A percentile compares a stretch with the other conserved stretches of the same genome.
Conservation (phyloP, 495 filamentous ascomycete genomes). For the Tuber microsphaerosporum region DNA sequence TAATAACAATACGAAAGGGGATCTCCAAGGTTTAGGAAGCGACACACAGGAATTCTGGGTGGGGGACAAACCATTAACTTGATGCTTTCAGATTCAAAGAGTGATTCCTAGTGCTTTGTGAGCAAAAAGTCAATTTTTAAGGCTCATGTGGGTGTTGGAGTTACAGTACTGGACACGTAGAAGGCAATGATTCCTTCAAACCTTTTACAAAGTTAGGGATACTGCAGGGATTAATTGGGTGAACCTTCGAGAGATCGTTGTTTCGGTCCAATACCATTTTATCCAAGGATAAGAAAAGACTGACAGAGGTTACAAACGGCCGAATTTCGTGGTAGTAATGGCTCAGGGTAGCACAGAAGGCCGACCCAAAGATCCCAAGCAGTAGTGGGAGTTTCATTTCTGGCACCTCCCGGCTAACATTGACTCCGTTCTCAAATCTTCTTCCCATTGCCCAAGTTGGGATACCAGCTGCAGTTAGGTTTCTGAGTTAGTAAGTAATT, state of each 20-base stretch:
- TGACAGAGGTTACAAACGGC: slow-evolving; percentile 64
- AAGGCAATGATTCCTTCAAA: slow-evolving; percentile 65
- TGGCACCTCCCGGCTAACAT: slow-evolving; percentile 60
- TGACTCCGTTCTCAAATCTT: slow-evolving; percentile 64
- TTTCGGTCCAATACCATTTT: slow-evolving; percentile 74
- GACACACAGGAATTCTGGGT: background rate
- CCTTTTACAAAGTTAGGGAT: slow-evolving; percentile 82
- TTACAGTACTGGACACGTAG: slow-evolving; percentile 53
- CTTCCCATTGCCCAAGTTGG: slow-evolving; percentile 89
- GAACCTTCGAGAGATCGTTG: slow-evolving; percentile 75
- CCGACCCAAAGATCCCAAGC: slow-evolving; percentile 88
- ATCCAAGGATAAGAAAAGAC: slow-evolving; percentile 71
- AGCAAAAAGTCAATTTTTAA: slow-evolving; percentile 36
- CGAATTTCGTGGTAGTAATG: slow-evolving; percentile 94
- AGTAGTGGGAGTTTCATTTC: slow-evolving; percentile 73
- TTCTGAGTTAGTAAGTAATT: slow-evolving; percentile 16
- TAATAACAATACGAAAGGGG: background rate
- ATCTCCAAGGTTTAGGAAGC: background rate
- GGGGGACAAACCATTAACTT: slow-evolving; percentile 60
- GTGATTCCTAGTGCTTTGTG: slow-evolving; percentile 44
- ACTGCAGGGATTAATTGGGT: slow-evolving; percentile 81
- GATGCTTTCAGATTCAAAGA: slow-evolving; percentile 61
- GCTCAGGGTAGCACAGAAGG: slow-evolving; percentile 87
- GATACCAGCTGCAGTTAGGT: slow-evolving; percentile 61
- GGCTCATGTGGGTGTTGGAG: background rate